Evolutionary conservation across 352 stramenopile genomes (phyloP).

Genomic region (Phytophthora megakarya): DNA sequence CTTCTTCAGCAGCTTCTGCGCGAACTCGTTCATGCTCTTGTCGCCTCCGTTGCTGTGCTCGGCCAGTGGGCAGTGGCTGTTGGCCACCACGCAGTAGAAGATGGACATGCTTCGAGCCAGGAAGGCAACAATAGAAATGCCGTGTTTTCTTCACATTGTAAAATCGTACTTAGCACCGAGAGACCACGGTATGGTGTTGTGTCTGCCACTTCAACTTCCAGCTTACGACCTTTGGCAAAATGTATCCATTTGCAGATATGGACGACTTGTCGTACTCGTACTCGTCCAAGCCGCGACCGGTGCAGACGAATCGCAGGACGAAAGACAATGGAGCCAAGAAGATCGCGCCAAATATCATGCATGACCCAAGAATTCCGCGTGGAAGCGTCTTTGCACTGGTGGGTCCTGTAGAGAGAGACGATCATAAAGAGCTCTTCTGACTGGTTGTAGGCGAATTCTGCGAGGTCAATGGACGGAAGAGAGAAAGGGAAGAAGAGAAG

Average conservation of each 20-base stretch:
- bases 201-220: slow-evolving; percentile 27
- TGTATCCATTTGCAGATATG: slow-evolving; percentile 38
- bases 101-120: slow-evolving; percentile 62
- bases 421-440: neutral
- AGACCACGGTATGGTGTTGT: neutral
- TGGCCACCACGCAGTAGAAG: slow-evolving; percentile 89
- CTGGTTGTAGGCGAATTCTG: neutral
- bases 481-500: neutral
- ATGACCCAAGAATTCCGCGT: slow-evolving; percentile 65
- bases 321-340: slow-evolving; percentile 37
- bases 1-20: slow-evolving; percentile 87
- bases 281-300: slow-evolving; percentile 69
- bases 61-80: slow-evolving; percentile 76
- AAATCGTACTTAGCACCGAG: neutral
- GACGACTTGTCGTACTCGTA: slow-evolving; percentile 81
- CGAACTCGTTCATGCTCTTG: slow-evolving; percentile 89
- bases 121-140: slow-evolving; percentile 9
- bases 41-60: slow-evolving; percentile 84
- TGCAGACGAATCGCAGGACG: slow-evolving; percentile 59
- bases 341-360: slow-evolving; percentile 70
- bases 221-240: slow-evolving; percentile 34
- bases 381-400: slow-evolving; percentile 71
- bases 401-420: neutral
- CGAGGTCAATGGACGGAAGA: neutral
- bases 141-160: slow-evolving; percentile 20